Base-by-base conservation (phyloP, 192 early-diverging fungal genomes). In the Umbelopsis sp. region DNA sequence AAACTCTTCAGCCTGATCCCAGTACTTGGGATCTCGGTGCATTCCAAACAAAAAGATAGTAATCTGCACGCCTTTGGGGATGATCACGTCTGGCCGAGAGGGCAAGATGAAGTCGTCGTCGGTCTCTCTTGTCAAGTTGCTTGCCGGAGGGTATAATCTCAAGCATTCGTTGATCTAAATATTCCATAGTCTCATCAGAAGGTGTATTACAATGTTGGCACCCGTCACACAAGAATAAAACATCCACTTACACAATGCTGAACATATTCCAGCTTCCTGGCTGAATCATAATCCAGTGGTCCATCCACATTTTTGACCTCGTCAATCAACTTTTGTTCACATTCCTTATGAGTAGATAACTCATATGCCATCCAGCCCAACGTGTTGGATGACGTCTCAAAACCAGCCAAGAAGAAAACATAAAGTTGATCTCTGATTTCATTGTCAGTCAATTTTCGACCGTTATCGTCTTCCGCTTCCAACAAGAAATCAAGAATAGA, bases 351-450 rank as follows among this genome's bases (percentile, higher is more conserved):
- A 5, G 2, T 16, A 2, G 27, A 30, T 4, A 61, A 30, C 25
- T 61, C 27, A 30, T 27, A 35, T 2, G 55, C 30, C 55, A 61
- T 35, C 12, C 21, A 61, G 46, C 45, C 20, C 9, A 66, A 15
- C 1, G 68, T 69, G 21, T 69, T 69, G 48, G 68, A 46, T 33
- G 68, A 49, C 5, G 68, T 69, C 21, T 69, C 68, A 52, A 44
- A 44, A 15, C 68, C 68, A 20, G 68, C 68, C 49, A 69, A 53
- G 27, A 69, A 69, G 68, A 69, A 69, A 20, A 53, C 33, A 13
- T 49, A 69, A 18, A 69, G 68, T 9, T 69, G 68, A 35, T 47
- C 68, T 50, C 49, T 69, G 21, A 69, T 52, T 35, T 69, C 68
- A 23, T 7, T 1, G 10, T 49, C 47, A 23, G 68, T 69, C 10